Evolutionary conservation across 176 grass and related monocot genomes (phyloP).

Genomic region (Eleusine coracana): DNA sequence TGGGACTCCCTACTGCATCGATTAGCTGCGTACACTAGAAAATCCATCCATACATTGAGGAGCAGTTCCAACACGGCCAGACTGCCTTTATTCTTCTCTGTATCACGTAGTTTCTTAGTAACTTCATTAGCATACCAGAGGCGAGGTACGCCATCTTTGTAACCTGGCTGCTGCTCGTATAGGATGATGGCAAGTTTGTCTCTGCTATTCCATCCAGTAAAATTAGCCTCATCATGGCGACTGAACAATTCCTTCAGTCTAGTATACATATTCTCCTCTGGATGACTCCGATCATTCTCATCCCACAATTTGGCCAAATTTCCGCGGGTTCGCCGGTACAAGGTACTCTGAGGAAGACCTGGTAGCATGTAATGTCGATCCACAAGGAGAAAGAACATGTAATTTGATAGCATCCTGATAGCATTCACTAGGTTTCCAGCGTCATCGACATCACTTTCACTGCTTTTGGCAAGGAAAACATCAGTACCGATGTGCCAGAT

Average conservation of each 20-base stretch:
- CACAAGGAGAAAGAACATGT: conserved; percentile 40
- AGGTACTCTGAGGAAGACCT: conserved; percentile 18
- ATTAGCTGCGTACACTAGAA: background rate
- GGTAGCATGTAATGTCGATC: background rate
- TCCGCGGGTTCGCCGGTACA: background rate
- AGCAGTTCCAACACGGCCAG: fast-evolving
- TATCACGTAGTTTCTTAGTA: fast-evolving
- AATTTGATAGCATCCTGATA: conserved; percentile 7
- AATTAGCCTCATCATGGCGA: background rate
- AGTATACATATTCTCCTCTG: background rate
- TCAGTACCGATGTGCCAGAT: conserved; percentile 18
- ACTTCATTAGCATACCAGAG: fast-evolving
- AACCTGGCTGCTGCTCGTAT: background rate
- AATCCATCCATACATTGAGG: background rate
- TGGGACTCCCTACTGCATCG: conserved; percentile 26
- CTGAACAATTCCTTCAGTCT: background rate
- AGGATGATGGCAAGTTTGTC: background rate
- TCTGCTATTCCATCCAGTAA: no score
- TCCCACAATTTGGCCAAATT: background rate
- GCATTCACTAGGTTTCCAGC: background rate
- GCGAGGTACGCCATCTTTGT: background rate
- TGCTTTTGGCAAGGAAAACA: background rate
- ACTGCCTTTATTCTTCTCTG: fast-evolving
- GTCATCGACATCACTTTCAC: fast-evolving
- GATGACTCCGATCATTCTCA: background rate